These are phyloP conservation scores for Podaxis mareebaensis DNA, from an alignment of 768 basidiomycete species.

Conservation along the genomic window DNA sequence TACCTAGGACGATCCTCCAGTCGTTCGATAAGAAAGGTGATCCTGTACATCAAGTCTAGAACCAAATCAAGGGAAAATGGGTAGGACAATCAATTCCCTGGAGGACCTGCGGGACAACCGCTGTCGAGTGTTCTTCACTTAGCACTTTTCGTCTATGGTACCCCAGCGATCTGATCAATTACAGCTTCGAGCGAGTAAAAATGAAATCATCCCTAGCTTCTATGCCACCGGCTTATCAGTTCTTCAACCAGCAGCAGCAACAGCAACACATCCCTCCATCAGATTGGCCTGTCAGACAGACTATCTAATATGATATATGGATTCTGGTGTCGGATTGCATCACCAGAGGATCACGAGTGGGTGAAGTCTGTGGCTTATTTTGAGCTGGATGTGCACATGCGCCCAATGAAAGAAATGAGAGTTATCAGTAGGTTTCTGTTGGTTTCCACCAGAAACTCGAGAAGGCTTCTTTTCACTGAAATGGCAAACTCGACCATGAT, in stretches of 20 bases:
- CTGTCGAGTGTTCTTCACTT: neutral
- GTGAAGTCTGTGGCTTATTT: neutral
- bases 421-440: conserved; percentile 5
- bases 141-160: neutral
- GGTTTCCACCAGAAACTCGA: conserved; percentile 15
- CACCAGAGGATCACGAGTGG: conserved; percentile 1
- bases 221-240: conserved; percentile 12
- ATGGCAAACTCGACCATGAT: conserved; percentile 4
- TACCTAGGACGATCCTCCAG: neutral
- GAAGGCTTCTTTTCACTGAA: conserved; percentile 9
- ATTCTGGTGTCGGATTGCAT: conserved; percentile 10
- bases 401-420: conserved; percentile 3
- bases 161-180: conserved; percentile 10
- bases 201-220: conserved; percentile 10
- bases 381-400: neutral
- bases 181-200: neutral
- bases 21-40: conserved; percentile 4
- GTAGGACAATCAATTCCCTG: neutral
- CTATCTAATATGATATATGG: conserved; percentile 9
- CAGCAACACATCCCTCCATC: neutral
- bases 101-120: neutral
- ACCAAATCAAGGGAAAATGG: neutral
- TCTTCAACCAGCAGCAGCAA: neutral
- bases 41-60: neutral
- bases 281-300: conserved; percentile 1